Conservation (phyloP, 108 stramenopile genomes). For the Schizochytrium sp. region DNA sequence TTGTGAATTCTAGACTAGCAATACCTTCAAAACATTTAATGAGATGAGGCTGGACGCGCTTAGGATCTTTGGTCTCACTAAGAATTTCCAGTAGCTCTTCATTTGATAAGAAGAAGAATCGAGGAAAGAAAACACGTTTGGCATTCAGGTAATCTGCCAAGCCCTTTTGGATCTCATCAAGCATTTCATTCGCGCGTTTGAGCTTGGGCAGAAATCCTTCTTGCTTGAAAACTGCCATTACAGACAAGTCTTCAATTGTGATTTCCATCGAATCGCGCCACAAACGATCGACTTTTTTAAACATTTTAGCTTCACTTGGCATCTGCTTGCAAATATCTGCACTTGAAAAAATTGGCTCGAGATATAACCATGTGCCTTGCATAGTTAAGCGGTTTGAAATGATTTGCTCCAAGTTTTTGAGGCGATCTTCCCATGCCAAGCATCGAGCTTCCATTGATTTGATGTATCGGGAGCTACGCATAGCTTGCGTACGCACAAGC, state of each 20-base stretch:
- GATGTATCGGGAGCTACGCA: conserved; percentile 51
- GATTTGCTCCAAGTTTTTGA: background rate
- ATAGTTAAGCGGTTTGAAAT: background rate
- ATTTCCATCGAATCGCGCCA: conserved; percentile 33
- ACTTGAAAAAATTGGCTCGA: conserved; percentile 40
- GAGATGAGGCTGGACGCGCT: conserved; percentile 16
- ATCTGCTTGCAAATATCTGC: conserved; percentile 45
- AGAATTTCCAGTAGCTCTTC: conserved; percentile 57
- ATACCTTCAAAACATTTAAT: conserved; percentile 69
- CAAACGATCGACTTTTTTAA: conserved; percentile 19
- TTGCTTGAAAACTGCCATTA: conserved; percentile 66
- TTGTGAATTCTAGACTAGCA: background rate
- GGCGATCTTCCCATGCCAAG: background rate
- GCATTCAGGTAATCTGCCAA: background rate
- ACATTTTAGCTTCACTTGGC: conserved; percentile 37
- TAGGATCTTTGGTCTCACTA: conserved; percentile 42
- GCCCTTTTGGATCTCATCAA: conserved; percentile 48
- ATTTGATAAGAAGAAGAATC: conserved; percentile 59
- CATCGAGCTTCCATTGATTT: conserved; percentile 46
- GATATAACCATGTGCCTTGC: conserved; percentile 38
- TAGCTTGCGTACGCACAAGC: conserved; percentile 51
- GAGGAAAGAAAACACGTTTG: conserved; percentile 59
- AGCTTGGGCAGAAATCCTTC: background rate
- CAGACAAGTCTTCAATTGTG: background rate
- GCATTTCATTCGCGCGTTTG: conserved; percentile 6